Percentiles rank a stretch among this genome's conserved stretches.
phyloP scores from a whole-genome alignment of 345 rosid species.

The Chamaenerion angustifolium region DNA sequence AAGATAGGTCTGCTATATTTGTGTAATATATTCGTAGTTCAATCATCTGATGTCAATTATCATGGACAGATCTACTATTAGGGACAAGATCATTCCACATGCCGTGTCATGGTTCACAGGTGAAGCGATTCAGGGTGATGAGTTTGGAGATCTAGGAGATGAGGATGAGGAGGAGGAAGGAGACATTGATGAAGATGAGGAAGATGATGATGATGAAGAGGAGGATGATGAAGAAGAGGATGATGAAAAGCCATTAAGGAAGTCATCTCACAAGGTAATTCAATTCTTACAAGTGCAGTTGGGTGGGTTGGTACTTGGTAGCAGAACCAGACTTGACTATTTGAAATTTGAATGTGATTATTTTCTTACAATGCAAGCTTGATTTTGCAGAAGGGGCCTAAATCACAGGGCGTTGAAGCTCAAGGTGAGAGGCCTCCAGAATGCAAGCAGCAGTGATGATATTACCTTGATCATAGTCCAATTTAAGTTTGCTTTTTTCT shows the following conservation, averaged over 20 bases:
- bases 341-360: too few species aligned
- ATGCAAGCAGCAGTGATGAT: constrained; percentile 77
- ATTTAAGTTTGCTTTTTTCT: too few species aligned
- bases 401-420: constrained; percentile 27
- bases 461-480: neutral
- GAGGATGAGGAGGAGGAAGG: constrained; percentile 30
- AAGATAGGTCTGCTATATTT: neutral
- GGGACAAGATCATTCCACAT: constrained; percentile 11
- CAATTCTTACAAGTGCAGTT: too few species aligned
- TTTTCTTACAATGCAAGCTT: constrained; percentile 20
- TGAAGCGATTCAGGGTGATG: constrained; percentile 3
- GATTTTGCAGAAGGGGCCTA: constrained; percentile 48
- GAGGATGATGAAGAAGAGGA: constrained; percentile 33
- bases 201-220: constrained; percentile 29
- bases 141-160: constrained; percentile 22
- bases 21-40: neutral
- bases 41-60: neutral
- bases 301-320: too few species aligned
- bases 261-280: constrained; percentile 9
- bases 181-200: constrained; percentile 34
- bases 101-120: constrained; percentile 13
- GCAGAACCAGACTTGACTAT: too few species aligned
- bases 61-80: constrained; percentile 6
- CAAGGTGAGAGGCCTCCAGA: constrained; percentile 83
- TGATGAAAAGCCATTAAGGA: constrained; percentile 36